phyloP scores from a whole-genome alignment of 1,284 basidiomycete species.

The Gomphus sp. region DNA sequence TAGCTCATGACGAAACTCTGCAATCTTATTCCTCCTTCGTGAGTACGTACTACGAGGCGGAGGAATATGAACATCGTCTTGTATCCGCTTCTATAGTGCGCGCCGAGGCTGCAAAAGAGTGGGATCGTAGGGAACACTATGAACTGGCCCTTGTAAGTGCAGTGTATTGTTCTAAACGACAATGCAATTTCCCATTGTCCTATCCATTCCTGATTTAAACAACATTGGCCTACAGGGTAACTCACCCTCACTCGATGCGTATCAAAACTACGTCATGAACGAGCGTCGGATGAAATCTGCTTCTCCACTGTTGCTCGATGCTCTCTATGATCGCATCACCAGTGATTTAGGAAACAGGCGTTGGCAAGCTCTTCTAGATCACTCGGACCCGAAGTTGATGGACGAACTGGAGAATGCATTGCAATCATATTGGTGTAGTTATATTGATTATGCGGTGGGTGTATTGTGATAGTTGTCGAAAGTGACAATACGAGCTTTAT shows the following conservation, averaged over 20 bases:
- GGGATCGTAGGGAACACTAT: conserved; percentile 49
- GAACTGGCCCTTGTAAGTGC: conserved; percentile 49
- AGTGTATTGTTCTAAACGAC: background rate
- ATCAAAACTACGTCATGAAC: conserved; percentile 51
- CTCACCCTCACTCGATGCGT: conserved; percentile 42
- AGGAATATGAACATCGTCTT: conserved; percentile 69
- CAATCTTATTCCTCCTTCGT: conserved; percentile 84
- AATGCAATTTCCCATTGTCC: background rate
- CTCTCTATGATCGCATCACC: conserved; percentile 73
- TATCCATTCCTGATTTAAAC: background rate
- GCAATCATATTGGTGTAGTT: conserved; percentile 54
- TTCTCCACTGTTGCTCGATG: conserved; percentile 49
- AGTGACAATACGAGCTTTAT: conserved; percentile 2
- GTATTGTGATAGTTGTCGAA: background rate
- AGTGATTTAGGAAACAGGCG: conserved; percentile 45
- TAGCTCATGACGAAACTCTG: conserved; percentile 60
- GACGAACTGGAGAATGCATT: conserved; percentile 47
- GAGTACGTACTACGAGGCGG: conserved; percentile 60
- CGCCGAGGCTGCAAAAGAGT: conserved; percentile 47
- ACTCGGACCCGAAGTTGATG: conserved; percentile 34
- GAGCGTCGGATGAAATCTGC: conserved; percentile 59
- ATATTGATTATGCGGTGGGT: conserved; percentile 47
- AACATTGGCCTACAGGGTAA: conserved; percentile 3
- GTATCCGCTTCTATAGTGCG: conserved; percentile 68
- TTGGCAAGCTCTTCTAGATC: conserved; percentile 5